These are phyloP conservation scores for Microbotryum silenes-acaulis DNA, from an alignment of 1,284 basidiomycete genomes.

Conservation along the genomic window DNA sequence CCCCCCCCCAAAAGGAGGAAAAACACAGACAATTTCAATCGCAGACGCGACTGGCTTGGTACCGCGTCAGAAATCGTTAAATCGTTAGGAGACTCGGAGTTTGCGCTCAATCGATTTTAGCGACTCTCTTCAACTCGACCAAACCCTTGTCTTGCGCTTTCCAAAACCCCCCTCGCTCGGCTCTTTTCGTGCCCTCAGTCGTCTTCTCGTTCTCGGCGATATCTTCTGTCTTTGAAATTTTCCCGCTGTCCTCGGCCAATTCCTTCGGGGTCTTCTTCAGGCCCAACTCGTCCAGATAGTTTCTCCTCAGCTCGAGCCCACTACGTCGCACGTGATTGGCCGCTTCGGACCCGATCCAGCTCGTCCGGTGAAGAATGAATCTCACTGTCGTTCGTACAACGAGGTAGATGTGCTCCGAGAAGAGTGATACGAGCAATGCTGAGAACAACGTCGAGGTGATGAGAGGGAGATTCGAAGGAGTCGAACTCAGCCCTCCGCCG, in stretches of 20 bases:
- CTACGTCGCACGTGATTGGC: slow-evolving; percentile 51
- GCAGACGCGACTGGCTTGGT: too few relatives aligned
- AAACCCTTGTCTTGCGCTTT: slow-evolving; percentile 12
- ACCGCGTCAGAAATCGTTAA: too few relatives aligned
- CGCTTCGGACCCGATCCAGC: slow-evolving; percentile 67
- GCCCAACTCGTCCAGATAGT: slow-evolving; percentile 3
- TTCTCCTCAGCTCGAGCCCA: slow-evolving; percentile 56
- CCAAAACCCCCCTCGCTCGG: slow-evolving; percentile 10
- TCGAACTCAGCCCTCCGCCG: slow-evolving; percentile 5
- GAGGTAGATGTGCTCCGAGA: slow-evolving; percentile 72
- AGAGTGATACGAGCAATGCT: slow-evolving; percentile 64
- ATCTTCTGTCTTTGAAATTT: slow-evolving; percentile 7
- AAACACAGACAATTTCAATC: too few relatives aligned
- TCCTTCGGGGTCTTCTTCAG: slow-evolving; percentile 1
- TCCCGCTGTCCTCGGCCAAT: background rate
- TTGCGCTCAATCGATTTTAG: slow-evolving; percentile 16
- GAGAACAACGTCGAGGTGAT: slow-evolving; percentile 46
- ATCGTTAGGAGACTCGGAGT: too few relatives aligned
- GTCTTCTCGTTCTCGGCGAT: background rate
- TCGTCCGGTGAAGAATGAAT: slow-evolving; percentile 55
- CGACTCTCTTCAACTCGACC: slow-evolving; percentile 3
- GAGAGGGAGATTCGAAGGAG: slow-evolving; percentile 1
- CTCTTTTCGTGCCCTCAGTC: background rate
- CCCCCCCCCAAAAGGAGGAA: too few relatives aligned
- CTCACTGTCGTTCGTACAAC: slow-evolving; percentile 46